Conservation (phyloP, 176 grass and related monocot genomes). For the Raddia guianensis region DNA sequence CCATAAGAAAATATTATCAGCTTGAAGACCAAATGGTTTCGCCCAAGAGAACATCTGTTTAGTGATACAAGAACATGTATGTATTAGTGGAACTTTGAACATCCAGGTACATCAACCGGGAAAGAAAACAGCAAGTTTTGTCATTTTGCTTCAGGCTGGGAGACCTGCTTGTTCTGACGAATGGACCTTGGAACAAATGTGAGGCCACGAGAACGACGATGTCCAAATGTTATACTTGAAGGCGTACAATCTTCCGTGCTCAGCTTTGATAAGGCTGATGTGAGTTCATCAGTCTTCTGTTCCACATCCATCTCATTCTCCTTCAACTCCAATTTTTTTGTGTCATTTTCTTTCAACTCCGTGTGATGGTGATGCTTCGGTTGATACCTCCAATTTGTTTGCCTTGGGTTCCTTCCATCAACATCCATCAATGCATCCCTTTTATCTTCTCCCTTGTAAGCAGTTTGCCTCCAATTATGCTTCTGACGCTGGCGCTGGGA, state of each 20-base stretch:
- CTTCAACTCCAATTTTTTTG: slow-evolving; percentile 18
- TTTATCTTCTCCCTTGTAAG: slow-evolving; percentile 40
- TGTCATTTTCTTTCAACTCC: slow-evolving; percentile 12
- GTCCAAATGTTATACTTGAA: slow-evolving; percentile 59
- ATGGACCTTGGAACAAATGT: slow-evolving; percentile 77
- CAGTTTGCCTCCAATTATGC: slow-evolving; percentile 47
- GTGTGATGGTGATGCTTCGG: slow-evolving; percentile 38
- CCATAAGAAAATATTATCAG: not conserved
- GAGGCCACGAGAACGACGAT: slow-evolving; percentile 63
- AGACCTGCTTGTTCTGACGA: slow-evolving; percentile 56
- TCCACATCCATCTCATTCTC: slow-evolving; percentile 70
- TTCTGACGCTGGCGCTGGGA: slow-evolving; percentile 82
- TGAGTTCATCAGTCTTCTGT: slow-evolving; percentile 67
- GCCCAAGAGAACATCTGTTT: not conserved
- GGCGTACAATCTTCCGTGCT: slow-evolving; percentile 60
- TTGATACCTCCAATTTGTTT: slow-evolving; percentile 33
- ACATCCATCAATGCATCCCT: slow-evolving; percentile 57
- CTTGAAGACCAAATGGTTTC: not conserved
- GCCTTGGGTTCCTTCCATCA: slow-evolving; percentile 50
- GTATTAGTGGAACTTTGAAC: not conserved
- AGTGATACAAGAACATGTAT: not conserved
- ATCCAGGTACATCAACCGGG: not conserved
- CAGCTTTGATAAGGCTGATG: slow-evolving; percentile 64
- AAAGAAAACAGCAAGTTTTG: not conserved
- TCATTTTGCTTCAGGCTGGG: slow-evolving; percentile 52